phyloP scores from a whole-genome alignment of 208 protist genomes.

The Trypanosoma grayi region DNA sequence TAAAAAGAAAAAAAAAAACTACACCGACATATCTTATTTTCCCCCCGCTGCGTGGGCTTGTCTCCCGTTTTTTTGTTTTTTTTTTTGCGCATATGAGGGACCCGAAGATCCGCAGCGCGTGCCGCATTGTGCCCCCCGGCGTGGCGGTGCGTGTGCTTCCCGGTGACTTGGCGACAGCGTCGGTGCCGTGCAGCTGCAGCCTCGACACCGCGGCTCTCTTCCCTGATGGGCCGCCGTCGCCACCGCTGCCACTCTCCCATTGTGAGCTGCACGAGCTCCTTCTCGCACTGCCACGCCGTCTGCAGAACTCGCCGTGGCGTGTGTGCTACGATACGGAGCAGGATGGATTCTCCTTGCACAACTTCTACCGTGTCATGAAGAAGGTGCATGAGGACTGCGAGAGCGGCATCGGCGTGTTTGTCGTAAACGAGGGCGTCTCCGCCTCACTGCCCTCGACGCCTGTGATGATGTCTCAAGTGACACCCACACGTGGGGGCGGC shows the following conservation, averaged over 20 bases:
- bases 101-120: neutral
- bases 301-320: slow-evolving; percentile 54
- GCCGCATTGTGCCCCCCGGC: slow-evolving; percentile 10
- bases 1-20: slow-evolving; percentile 15
- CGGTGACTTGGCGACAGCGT: neutral
- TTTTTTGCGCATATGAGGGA: slow-evolving; percentile 13
- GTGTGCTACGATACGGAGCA: slow-evolving; percentile 52
- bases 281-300: slow-evolving; percentile 29
- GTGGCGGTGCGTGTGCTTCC: neutral
- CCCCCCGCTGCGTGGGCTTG: neutral
- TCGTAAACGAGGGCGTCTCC: slow-evolving; percentile 18
- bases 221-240: slow-evolving; percentile 9
- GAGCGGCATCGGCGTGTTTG: slow-evolving; percentile 41
- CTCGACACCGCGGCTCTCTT: slow-evolving; percentile 13
- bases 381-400: slow-evolving; percentile 29
- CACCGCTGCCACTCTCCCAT: slow-evolving; percentile 32
- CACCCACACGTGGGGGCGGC: neutral
- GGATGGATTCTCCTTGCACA: slow-evolving; percentile 52
- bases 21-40: no score
- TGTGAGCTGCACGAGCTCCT: slow-evolving; percentile 60
- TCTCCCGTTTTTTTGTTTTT: neutral
- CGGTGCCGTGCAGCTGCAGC: slow-evolving; percentile 9
- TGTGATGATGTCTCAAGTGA: neutral
- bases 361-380: slow-evolving; percentile 54
- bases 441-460: neutral